Base-by-base conservation (phyloP, 2,329 filamentous ascomycete genomes). In the Cephalotrichum gorgonifer region DNA sequence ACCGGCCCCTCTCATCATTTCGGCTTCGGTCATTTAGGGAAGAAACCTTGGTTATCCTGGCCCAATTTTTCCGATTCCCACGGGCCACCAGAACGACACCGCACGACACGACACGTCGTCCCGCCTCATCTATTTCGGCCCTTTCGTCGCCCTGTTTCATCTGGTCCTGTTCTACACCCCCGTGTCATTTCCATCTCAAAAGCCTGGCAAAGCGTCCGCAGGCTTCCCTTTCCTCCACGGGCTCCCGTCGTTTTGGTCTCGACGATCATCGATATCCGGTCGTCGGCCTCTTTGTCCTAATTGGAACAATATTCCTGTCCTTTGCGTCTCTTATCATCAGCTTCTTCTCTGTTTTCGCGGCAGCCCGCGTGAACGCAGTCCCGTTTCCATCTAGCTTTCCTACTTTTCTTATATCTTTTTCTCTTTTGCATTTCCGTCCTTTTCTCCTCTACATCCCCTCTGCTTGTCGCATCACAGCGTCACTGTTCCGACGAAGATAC, bases 21-120 rank as follows among this genome's bases (percentile, higher is more conserved):
- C 25, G 22, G 25, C 31, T 45, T 17, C 20, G 9, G 20, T 31
- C n/a, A 8, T 14, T 30, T n/a, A n/a, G n/a, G n/a, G n/a, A n/a
- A n/a, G n/a, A n/a, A n/a, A n/a, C n/a, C n/a, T n/a, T 15, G 12
- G 6, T 45, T 28, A 9, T 39, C n/a, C 31, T 39, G 47, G 30
- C 50, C 33, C 30, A 47, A 43, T 50, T 25, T 53, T 52, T n/a
- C n/a, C n/a, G n/a, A n/a, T 46, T 49, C 39, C 31, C 47, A 26
- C 35, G 17, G 35, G 17, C 8, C n/a, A n/a, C 15, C 33, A 7
- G 20, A 17, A 14, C 15, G 35, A 39, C 20, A 30, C 11, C 11
- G 31, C n/a, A 35, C 31, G 31, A 11, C 27, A n/a, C 42, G 42
- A 44, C 48, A 49, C 44, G 30, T 25, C 44, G 23, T 30, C 15